Conservation (phyloP, 148 eudicot genomes). For the Persicaria tinctoria region DNA sequence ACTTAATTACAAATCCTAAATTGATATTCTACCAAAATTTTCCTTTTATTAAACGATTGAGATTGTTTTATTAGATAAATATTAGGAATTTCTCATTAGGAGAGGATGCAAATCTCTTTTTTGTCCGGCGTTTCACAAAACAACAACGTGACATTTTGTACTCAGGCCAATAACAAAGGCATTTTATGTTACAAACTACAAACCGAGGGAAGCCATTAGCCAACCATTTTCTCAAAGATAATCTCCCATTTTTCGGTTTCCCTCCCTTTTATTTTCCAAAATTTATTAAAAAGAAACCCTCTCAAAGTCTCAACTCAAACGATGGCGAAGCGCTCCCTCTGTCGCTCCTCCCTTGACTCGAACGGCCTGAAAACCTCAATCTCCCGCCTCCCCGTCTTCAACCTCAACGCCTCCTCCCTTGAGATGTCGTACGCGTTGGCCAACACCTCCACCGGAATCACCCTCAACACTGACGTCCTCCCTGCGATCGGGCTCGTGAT, state of each 20-base stretch:
- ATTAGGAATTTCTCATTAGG: too few relatives aligned
- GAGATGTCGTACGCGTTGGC: conserved; percentile 38
- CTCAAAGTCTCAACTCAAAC: not conserved
- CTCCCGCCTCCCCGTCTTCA: conserved; percentile 44
- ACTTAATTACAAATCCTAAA: too few relatives aligned
- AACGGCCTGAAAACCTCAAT: conserved; percentile 27
- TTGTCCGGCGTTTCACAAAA: too few relatives aligned
- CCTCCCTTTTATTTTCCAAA: conserved; percentile 10
- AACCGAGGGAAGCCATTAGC: not conserved
- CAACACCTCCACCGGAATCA: conserved; percentile 42
- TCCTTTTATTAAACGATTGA: too few relatives aligned
- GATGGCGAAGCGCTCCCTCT: not conserved
- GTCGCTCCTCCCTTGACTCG: conserved; percentile 14
- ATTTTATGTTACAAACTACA: not conserved
- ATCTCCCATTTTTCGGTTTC: not conserved
- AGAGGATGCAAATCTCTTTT: too few relatives aligned
- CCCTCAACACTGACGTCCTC: conserved; percentile 35
- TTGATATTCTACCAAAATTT: too few relatives aligned
- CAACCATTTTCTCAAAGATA: not conserved
- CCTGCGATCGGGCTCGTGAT: conserved; percentile 36
- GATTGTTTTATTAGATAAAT: too few relatives aligned
- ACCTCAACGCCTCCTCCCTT: conserved; percentile 36
- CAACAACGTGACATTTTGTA: too few relatives aligned
- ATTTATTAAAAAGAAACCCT: not conserved
- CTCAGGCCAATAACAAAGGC: not conserved